Percentiles rank a stretch among this genome's conserved stretches.
These are phyloP conservation scores for Entomortierella parvispora DNA, from an alignment of 192 early-diverging fungal genomes.

Conservation along the genomic window DNA sequence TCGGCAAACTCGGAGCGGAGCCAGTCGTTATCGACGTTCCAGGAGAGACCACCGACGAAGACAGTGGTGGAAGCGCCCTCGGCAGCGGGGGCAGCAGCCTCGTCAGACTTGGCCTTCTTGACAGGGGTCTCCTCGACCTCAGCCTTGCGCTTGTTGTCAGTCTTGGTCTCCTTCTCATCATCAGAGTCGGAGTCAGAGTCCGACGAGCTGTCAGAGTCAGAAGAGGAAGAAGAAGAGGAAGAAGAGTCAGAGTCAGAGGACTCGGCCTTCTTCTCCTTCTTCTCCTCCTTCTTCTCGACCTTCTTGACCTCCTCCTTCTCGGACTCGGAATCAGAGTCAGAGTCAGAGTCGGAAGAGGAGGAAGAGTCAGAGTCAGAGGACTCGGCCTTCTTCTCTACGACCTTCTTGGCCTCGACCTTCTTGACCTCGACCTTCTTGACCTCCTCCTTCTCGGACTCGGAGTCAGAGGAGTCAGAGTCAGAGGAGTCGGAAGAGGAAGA, in stretches of 20 bases:
- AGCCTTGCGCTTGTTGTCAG: constrained; percentile 57
- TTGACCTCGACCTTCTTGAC: constrained; percentile 30
- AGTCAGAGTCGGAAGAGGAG: constrained; percentile 41
- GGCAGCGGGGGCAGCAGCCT: constrained; percentile 33
- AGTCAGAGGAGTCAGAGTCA: constrained; percentile 49
- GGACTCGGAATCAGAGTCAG: constrained; percentile 29
- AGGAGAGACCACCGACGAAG: constrained; percentile 82
- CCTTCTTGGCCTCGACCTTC: constrained; percentile 15
- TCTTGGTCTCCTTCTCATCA: constrained; percentile 28
- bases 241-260: constrained; percentile 34
- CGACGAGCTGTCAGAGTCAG: constrained; percentile 51
- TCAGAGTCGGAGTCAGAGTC: constrained; percentile 52
- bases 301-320: constrained; percentile 39
- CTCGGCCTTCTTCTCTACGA: constrained; percentile 30
- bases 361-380: constrained; percentile 1
- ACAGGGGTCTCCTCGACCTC: constrained; percentile 54
- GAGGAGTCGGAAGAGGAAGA: constrained; percentile 51
- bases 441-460: constrained; percentile 53
- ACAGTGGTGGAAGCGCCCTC: constrained; percentile 59
- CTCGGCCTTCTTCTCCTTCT: constrained; percentile 44
- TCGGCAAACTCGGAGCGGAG: constrained; percentile 70
- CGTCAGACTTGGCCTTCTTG: constrained; percentile 68
- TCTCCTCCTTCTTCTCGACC: constrained; percentile 28
- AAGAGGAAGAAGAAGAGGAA: constrained; percentile 31
- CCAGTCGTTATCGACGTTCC: constrained; percentile 73